Conservation (phyloP, 2,329 filamentous ascomycete genomes). For the Pyricularia sp. region DNA sequence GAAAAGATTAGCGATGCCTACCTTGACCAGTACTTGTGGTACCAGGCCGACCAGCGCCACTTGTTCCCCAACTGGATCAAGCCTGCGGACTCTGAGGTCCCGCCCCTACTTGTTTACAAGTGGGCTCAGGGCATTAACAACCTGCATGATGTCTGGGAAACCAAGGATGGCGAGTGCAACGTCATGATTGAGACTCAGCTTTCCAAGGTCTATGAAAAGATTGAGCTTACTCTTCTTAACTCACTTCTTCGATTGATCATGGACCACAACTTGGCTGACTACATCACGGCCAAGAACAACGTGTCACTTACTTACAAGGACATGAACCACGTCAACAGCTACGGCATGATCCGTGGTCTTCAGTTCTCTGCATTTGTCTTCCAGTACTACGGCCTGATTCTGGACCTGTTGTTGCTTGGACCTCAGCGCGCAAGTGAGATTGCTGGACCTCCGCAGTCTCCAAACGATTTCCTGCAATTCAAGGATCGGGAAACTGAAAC, state of each 20-base stretch:
- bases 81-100: constrained; percentile 94
- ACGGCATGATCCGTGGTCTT: constrained; percentile 92
- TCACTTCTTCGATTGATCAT: constrained; percentile 87
- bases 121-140: constrained; percentile 99
- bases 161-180: constrained; percentile 87
- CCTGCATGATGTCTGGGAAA: constrained; percentile 87
- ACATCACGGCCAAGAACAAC: constrained; percentile 99
- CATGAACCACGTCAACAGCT: constrained; percentile 99
- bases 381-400: constrained; percentile 93
- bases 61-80: constrained; percentile 99
- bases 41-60: constrained; percentile 93
- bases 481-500: constrained; percentile 84
- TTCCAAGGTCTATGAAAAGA: constrained; percentile 99
- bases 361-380: constrained; percentile 99
- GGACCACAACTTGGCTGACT: constrained; percentile 98
- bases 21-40: constrained; percentile 97
- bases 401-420: constrained; percentile 83
- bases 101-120: constrained; percentile 88
- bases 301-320: constrained; percentile 99
- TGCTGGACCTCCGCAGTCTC: constrained; percentile 81
- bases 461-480: constrained; percentile 97
- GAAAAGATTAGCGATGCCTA: constrained; percentile 99
- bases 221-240: constrained; percentile 90
- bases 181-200: constrained; percentile 97
- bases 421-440: constrained; percentile 96